Evolutionary conservation across 306 rosid species (phyloP).

Genomic region (Cucurbita pepo): DNA sequence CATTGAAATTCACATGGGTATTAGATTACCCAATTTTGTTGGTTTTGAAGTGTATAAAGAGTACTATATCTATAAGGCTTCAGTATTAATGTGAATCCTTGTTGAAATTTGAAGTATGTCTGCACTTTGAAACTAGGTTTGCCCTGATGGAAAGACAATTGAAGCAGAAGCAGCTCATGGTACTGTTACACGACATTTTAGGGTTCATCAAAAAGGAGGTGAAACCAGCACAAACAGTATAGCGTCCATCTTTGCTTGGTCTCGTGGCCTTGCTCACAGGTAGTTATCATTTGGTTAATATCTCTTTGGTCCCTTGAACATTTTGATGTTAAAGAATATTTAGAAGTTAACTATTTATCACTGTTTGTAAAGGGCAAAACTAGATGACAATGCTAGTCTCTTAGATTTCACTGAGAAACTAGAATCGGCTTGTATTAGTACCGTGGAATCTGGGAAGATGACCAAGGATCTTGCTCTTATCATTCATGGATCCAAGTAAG

Average conservation of each 20-base stretch:
- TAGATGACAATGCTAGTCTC: slow-evolving; percentile 65
- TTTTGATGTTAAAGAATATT: background rate
- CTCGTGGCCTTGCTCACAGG: slow-evolving; percentile 92
- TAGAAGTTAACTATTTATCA: background rate
- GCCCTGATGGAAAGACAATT: slow-evolving; percentile 96
- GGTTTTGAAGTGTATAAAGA: background rate
- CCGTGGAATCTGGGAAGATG: slow-evolving; percentile 89
- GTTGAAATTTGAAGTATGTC: background rate
- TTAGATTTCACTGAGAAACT: slow-evolving; percentile 59
- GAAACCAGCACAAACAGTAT: slow-evolving; percentile 99
- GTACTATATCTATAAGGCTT: background rate
- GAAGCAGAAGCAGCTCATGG: slow-evolving; percentile 99
- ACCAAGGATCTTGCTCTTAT: slow-evolving; percentile 97
- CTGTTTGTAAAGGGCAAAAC: slow-evolving; percentile 53
- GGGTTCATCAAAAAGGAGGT: slow-evolving; percentile 93
- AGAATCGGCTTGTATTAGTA: slow-evolving; percentile 70
- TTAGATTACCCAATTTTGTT: background rate
- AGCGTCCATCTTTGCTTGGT: slow-evolving; percentile 96
- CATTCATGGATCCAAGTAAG: slow-evolving; percentile 76
- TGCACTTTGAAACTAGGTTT: slow-evolving; percentile 35
- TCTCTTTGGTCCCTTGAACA: background rate
- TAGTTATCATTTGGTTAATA: slow-evolving; percentile 10
- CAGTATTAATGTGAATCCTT: background rate
- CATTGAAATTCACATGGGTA: too few relatives aligned
- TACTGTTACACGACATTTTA: slow-evolving; percentile 78